Evolutionary conservation across 768 basidiomycete species (phyloP).

Genomic region (Leccinum longicurvipes): DNA sequence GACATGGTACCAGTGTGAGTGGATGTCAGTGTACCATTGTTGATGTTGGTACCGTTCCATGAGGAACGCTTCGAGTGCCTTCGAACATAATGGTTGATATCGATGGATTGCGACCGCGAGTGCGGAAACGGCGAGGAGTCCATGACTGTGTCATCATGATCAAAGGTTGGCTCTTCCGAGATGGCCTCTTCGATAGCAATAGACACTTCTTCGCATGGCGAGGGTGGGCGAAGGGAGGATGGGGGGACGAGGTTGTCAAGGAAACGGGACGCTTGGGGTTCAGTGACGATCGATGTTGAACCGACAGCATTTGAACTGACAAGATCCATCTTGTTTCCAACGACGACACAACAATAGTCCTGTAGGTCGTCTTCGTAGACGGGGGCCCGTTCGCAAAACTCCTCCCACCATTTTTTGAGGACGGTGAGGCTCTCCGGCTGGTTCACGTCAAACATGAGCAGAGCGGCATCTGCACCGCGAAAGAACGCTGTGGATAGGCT

Average conservation of each 20-base stretch:
- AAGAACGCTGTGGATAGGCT: slow-evolving; percentile 81
- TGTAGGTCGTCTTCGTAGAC: slow-evolving; percentile 58
- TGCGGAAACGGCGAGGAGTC: slow-evolving; percentile 23
- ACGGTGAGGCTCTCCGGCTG: slow-evolving; percentile 54
- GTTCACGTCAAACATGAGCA: slow-evolving; percentile 82
- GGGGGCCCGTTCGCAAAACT: slow-evolving; percentile 68
- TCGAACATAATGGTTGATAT: slow-evolving; percentile 24
- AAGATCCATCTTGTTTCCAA: slow-evolving; percentile 76
- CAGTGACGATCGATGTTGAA: slow-evolving; percentile 27
- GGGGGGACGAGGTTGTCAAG: slow-evolving; percentile 56
- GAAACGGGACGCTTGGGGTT: slow-evolving; percentile 49
- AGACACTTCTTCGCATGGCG: slow-evolving; percentile 8
- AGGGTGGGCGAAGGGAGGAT: slow-evolving; percentile 10
- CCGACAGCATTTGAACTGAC: slow-evolving; percentile 13
- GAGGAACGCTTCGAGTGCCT: slow-evolving; percentile 44
- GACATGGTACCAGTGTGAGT: slow-evolving; percentile 56
- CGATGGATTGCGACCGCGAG: slow-evolving; percentile 20
- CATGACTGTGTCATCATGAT: slow-evolving; percentile 2
- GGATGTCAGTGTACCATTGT: slow-evolving; percentile 53
- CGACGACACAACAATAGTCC: slow-evolving; percentile 70
- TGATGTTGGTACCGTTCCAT: slow-evolving; percentile 39
- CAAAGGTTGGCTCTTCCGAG: slow-evolving; percentile 15
- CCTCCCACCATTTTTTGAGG: slow-evolving; percentile 73
- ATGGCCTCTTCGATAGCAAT: slow-evolving; percentile 9
- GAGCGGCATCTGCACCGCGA: slow-evolving; percentile 76